phyloP scores from a whole-genome alignment of 2,329 filamentous ascomycete species.

The Talaromyces sp. region DNA sequence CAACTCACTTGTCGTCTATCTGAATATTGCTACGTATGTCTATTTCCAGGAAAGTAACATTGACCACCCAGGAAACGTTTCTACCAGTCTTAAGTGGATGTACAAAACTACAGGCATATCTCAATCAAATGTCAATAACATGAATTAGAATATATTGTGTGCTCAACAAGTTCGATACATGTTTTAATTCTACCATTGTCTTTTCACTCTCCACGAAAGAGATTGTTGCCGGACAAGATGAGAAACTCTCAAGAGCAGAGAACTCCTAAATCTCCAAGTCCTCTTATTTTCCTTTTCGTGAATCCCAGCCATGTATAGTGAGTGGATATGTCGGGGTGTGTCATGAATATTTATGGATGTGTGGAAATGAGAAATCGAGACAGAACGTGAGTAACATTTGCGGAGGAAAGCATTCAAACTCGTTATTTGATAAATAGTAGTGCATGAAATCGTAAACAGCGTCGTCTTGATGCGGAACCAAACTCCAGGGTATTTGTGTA shows the following conservation, averaged over 20 bases:
- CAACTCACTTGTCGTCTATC: neutral
- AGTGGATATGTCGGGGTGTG: neutral
- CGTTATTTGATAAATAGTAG: conserved; percentile 6
- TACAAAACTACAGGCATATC: neutral
- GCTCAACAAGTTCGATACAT: neutral
- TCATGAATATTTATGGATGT: neutral
- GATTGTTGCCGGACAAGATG: neutral
- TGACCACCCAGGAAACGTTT: neutral
- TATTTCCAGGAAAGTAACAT: neutral
- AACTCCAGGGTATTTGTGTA: conserved; percentile 9
- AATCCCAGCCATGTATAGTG: neutral
- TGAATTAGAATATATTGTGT: neutral
- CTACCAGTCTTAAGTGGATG: neutral
- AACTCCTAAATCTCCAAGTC: neutral
- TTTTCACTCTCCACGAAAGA: neutral
- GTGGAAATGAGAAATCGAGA: neutral
- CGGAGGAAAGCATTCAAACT: neutral
- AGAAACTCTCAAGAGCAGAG: no score
- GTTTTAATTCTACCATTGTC: neutral
- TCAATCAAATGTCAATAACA: neutral
- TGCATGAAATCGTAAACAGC: conserved; percentile 8
- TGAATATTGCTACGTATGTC: neutral
- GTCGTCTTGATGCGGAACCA: conserved; percentile 2
- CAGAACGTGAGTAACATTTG: neutral
- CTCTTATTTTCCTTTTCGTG: neutral